Base-by-base conservation (phyloP, 1,139 yeast genomes). In the Pichiaceae sp. region DNA sequence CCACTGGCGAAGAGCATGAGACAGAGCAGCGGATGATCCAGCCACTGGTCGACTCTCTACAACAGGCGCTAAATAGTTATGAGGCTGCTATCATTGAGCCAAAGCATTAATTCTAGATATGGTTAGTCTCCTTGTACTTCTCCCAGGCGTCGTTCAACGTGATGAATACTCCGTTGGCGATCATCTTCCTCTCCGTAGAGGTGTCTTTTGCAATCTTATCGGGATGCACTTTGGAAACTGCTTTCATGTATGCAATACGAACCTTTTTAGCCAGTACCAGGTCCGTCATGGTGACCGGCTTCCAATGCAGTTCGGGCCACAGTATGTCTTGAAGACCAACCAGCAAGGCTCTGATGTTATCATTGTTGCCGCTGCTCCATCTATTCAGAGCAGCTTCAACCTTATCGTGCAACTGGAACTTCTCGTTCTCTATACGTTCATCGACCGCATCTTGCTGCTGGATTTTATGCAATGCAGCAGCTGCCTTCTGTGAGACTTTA, bases 91-190 rank as follows among this genome's bases (percentile, higher is more conserved):
- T 54, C 18, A 46, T 53, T 24, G 51, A 48, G 20, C 37, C 42
- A n/a, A 46, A 42, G 24, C 41, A 33, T 33, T 19, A 24, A 17
- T 20, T 12, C n/a, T 19, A 8, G 21, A 20, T 23, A 21, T 15
- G 12, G 12, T 31, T 31, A 18, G 21, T 8, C 8, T 20, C 63
- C 54, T 82, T 86, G 60, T 89, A 91, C 20, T 60, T 64, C 47
- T 89, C 98, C 98, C 98, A 93, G 1, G 97, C 89, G 47, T 76
- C 72, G 57, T 89, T 89, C 46, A 93, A 64, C 0, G 77, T 69
- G 32, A 87, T 82, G 53, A 93, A 93, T 0, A 91, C 93, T 8
- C 78, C 77, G 50, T 87, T 91, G 24, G 97, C 93, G 36, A 89
- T 66, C 80, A 89, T 74, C 54, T 80, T 80, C 42, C 76, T 75